Evolutionary conservation across 164 flowering plant genomes (phyloP).

Genomic region (Cinnamomum micranthum): DNA sequence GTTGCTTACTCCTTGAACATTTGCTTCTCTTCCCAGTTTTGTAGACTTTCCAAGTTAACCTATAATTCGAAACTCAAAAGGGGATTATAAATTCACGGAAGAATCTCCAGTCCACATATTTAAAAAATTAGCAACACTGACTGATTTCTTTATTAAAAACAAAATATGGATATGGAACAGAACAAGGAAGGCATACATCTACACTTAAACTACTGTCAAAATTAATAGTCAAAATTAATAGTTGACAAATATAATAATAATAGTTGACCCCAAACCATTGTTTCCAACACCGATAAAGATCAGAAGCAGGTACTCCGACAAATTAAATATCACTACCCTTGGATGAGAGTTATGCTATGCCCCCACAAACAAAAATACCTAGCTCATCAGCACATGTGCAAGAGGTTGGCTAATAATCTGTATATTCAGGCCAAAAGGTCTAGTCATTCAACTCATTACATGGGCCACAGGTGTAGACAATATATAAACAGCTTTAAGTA

Average conservation of each 20-base stretch:
- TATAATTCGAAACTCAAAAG: conserved; percentile 20
- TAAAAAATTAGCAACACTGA: not conserved
- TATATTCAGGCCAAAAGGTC: not conserved
- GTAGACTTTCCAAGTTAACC: conserved; percentile 86
- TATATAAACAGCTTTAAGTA: too few relatives aligned
- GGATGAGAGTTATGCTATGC: too few relatives aligned
- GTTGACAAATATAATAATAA: too few relatives aligned
- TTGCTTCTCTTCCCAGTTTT: conserved; percentile 96
- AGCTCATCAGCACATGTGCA: not conserved
- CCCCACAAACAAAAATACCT: too few relatives aligned
- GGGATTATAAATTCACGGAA: conserved; percentile 1
- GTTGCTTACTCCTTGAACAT: conserved; percentile 79
- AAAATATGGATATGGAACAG: not conserved
- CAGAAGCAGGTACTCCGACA: too few relatives aligned
- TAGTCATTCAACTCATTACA: not conserved
- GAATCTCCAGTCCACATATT: conserved; percentile 3
- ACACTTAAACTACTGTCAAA: not conserved
- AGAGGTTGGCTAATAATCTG: not conserved
- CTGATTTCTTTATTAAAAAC: not conserved
- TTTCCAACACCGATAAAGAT: too few relatives aligned
- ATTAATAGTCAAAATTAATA: too few relatives aligned
- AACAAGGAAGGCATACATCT: not conserved
- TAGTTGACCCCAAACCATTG: too few relatives aligned
- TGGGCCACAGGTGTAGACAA: too few relatives aligned
- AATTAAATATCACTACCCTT: too few relatives aligned